Evolutionary conservation across 805 yeast species (phyloP), one percentile per base, ranked within the genome.

Genomic region (Cyberlindnera nakhonratchasimensis): DNA sequence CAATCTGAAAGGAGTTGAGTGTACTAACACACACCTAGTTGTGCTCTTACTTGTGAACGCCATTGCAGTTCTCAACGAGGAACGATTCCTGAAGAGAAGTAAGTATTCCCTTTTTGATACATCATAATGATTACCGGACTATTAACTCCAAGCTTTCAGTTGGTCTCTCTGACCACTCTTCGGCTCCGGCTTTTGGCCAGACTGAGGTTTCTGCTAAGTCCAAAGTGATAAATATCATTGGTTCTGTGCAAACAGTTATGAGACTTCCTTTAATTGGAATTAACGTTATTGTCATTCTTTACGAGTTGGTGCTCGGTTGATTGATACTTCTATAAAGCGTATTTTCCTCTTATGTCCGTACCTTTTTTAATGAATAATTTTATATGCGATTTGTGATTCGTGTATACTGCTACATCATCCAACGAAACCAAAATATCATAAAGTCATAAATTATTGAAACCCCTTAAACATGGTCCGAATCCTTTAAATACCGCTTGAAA

Each of bases 31-130:
- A 11, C 6, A 10, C 28, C 2, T 17, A 58, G 62, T 71, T 32
- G 63, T 72, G 6, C 62, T 79, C 16, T 59, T 86, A 29, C 64
- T 84, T 43, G 74, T 84, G 36, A 86, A 86, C 60, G 78, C 91
- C 0, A 75, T 86, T 22, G 93, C 93, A 0, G 82, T 86, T 26
- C 71, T 86, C 39, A 83, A 84, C 58, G 95, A 86, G 54, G 93
- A 86, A 55, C 67, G 95, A 45, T 86, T 86, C 55, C 67, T 86
- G 45, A 80, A 80, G 54, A 69, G 95, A 64, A 75, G 51, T 47
- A 37, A 11, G 51, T 44, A 12, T 14, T 16, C 8, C 4, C 25
- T 12, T 29, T n/a, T n/a, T n/a, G n/a, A n/a, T n/a, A n/a, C n/a
- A n/a, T n/a, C 20, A 8, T 22, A 6, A 20, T 24, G 8, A 20